Conservation (phyloP, 129 eudicot species). For the Centaurea solstitialis region DNA sequence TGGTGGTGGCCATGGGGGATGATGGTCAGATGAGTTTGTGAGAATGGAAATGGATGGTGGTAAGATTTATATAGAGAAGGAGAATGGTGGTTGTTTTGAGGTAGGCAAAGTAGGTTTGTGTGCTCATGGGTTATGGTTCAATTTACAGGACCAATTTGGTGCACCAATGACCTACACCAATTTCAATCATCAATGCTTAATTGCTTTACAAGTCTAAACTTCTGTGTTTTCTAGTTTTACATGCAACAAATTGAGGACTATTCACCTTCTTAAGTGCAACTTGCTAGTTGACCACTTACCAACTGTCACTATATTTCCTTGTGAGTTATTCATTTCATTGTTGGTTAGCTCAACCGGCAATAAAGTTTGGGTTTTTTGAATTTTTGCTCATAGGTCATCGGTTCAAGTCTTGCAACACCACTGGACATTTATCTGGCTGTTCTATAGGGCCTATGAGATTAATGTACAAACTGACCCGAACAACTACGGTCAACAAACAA, state of each 20-base stretch:
- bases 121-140: slow-evolving; percentile 12
- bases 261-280: slow-evolving; percentile 19
- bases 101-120: slow-evolving; percentile 78
- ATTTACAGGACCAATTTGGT: slow-evolving; percentile 53
- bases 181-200: slow-evolving; percentile 32
- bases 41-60: slow-evolving; percentile 19
- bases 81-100: slow-evolving; percentile 49
- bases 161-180: slow-evolving; percentile 63
- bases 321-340: no score
- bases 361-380: not conserved
- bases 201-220: slow-evolving; percentile 41
- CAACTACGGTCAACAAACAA: not conserved
- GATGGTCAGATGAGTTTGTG: slow-evolving; percentile 33
- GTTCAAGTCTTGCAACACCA: not conserved
- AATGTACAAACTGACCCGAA: not conserved
- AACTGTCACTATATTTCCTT: slow-evolving; percentile 10
- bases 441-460: no score
- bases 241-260: slow-evolving; percentile 15
- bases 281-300: slow-evolving; percentile 30
- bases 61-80: slow-evolving; percentile 44
- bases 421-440: not conserved
- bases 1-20: slow-evolving; percentile 38
- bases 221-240: slow-evolving; percentile 10
- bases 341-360: not conserved
- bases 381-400: not conserved